Evolutionary conservation across 345 rosid genomes (phyloP).

Genomic region (Citrus mangshanensis): DNA sequence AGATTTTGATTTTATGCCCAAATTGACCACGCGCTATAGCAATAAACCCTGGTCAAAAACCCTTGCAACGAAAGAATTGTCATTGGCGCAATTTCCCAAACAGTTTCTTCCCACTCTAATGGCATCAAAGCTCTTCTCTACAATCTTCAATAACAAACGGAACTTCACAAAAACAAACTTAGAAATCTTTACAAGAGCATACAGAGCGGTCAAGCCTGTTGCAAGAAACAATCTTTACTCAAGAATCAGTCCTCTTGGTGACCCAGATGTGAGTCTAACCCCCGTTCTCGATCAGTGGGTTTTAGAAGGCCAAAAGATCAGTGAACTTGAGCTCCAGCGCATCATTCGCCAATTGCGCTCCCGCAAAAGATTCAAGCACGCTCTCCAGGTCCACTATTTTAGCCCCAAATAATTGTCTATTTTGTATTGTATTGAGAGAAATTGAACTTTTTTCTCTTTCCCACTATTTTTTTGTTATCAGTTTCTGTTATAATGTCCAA

Average conservation of each 20-base stretch:
- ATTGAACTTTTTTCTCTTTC: neutral
- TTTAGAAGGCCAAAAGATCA: constrained; percentile 22
- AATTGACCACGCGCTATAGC: no score
- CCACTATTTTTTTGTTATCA: neutral
- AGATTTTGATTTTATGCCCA: no score
- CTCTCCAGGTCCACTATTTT: constrained; percentile 33
- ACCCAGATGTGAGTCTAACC: constrained; percentile 26
- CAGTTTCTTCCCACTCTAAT: neutral
- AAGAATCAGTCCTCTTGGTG: constrained; percentile 34
- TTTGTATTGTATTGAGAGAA: neutral
- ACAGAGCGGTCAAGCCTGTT: neutral
- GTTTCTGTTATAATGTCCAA: neutral
- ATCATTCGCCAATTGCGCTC: constrained; percentile 33
- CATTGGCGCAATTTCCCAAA: neutral
- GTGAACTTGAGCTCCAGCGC: constrained; percentile 14
- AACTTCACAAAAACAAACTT: constrained; percentile 7
- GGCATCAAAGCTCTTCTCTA: constrained; percentile 18
- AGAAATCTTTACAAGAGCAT: constrained; percentile 8
- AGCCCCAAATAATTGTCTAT: neutral
- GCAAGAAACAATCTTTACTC: constrained; percentile 21
- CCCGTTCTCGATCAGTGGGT: constrained; percentile 44
- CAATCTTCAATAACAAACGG: constrained; percentile 9
- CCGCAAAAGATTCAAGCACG: constrained; percentile 30
- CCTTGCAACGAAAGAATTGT: neutral
- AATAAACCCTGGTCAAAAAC: neutral